These are phyloP conservation scores for Coleophoma cylindrospora DNA, from an alignment of 2,329 filamentous ascomycete species.

Conservation along the genomic window DNA sequence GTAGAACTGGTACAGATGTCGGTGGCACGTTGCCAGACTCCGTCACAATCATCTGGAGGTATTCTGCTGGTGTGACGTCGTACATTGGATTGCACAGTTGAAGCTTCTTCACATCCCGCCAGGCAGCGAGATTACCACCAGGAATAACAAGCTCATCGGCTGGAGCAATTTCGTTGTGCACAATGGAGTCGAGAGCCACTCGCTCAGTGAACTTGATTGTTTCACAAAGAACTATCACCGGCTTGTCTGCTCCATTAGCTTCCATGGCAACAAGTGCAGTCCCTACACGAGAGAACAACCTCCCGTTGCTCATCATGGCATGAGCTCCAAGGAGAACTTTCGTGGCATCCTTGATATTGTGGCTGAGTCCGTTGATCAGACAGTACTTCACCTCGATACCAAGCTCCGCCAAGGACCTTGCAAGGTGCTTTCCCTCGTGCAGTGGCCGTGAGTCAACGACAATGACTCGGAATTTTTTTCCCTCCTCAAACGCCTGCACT, in stretches of 20 bases:
- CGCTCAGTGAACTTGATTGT: constrained; percentile 92
- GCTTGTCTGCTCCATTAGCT: constrained; percentile 69
- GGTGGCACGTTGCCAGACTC: constrained; percentile 85
- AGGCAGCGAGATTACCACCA: constrained; percentile 38
- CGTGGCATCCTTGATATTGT: constrained; percentile 61
- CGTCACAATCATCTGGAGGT: constrained; percentile 83
- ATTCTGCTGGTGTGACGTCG: constrained; percentile 84
- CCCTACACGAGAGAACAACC: constrained; percentile 81
- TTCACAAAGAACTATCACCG: constrained; percentile 87
- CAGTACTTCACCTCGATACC: constrained; percentile 79
- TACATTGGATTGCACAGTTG: constrained; percentile 75
- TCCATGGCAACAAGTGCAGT: constrained; percentile 84
- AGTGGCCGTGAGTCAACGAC: constrained; percentile 74
- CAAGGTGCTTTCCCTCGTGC: constrained; percentile 66
- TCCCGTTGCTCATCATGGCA: constrained; percentile 92
- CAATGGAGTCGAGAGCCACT: constrained; percentile 86
- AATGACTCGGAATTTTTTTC: constrained; percentile 76
- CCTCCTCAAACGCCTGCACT: constrained; percentile 62
- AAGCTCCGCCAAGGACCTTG: constrained; percentile 59
- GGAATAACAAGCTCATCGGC: constrained; percentile 53
- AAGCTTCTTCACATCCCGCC: constrained; percentile 53
- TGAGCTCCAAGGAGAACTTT: constrained; percentile 79
- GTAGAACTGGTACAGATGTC: constrained; percentile 74
- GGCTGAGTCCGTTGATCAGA: constrained; percentile 71
- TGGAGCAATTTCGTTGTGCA: constrained; percentile 87